Base-by-base conservation (phyloP, 768 basidiomycete species). In the Suillus plorans region DNA sequence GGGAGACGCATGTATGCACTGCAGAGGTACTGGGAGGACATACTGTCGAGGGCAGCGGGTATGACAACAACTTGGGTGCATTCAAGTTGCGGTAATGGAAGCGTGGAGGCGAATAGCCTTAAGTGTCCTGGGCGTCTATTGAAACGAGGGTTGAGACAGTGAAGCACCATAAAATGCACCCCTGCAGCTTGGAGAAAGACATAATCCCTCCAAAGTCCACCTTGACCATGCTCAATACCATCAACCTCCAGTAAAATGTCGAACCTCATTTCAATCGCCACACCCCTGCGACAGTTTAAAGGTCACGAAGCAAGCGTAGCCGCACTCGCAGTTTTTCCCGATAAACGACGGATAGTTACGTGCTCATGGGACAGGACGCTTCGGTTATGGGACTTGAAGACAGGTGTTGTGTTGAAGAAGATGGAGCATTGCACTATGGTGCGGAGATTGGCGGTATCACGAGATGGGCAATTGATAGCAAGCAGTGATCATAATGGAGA, bases 291-390 rank as follows among this genome's bases (percentile, higher is more conserved):
- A 14, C 0, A 49, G 47, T 49, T 14, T 9, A 22, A 49, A 47
- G 22, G 47, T 1, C 47, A 49, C 3, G 5, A 13, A 49, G 5
- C 0, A 47, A 0, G 0, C 2, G 22, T 49, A 22, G 6, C 0
- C 0, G 47, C 22, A 22, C 13, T 13, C 12, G 47, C n/a, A 49
- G n/a, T 22, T 6, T 49, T 22, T 10, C 12, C 47, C 47, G n/a
- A 49, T 49, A 13, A 22, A 22, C 47, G 22, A 49, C 22, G n/a
- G 2, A 49, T 49, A 22, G 12, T 47, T 22, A 47, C 47, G 0
- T 5, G n/a, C n/a, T 22, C 47, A 2, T 0, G 4, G 3, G 44
- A 47, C 5, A 13, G 13, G n/a, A 22, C 47, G 5, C n/a, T 47
- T 47, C n/a, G 12, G 0, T 3, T 47, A 4, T 47, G 47, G 47